A percentile compares a stretch with the other conserved stretches of the same genome.
These are phyloP conservation scores for Collybia sp. DNA, from an alignment of 768 basidiomycete species.

Conservation along the genomic window DNA sequence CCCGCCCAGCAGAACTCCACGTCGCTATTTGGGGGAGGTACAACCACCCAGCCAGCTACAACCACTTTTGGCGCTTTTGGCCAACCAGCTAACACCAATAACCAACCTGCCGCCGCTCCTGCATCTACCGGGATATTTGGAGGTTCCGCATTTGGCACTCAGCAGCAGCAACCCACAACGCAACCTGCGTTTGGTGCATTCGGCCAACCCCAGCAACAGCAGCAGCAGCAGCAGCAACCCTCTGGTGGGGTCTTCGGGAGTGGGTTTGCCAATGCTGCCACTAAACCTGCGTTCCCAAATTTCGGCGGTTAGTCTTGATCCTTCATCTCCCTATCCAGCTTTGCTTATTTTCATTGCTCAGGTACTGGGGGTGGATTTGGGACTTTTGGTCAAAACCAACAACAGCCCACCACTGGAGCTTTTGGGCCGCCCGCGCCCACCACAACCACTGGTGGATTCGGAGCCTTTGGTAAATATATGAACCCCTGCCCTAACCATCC, in stretches of 20 bases:
- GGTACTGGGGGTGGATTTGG: constrained; percentile 15
- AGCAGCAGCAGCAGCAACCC: constrained; percentile 29
- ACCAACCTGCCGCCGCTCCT: constrained; percentile 18
- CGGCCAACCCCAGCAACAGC: constrained; percentile 37
- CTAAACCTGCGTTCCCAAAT: constrained; percentile 22
- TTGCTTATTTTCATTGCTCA: constrained; percentile 3
- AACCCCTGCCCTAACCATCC: not conserved
- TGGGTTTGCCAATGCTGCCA: constrained; percentile 28
- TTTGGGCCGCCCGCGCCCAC: constrained; percentile 18
- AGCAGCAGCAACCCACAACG: constrained; percentile 14
- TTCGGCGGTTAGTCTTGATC: constrained; percentile 13
- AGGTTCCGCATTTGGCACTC: constrained; percentile 22
- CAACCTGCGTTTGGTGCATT: constrained; percentile 46
- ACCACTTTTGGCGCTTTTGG: constrained; percentile 44
- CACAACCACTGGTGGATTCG: constrained; percentile 29
- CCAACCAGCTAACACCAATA: constrained; percentile 12
- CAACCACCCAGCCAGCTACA: constrained; percentile 22
- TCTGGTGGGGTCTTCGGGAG: constrained; percentile 29
- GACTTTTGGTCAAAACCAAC: constrained; percentile 28
- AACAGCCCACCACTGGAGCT: constrained; percentile 21
- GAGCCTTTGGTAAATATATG: constrained; percentile 27
- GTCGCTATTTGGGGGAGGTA: constrained; percentile 25
- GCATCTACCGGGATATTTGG: constrained; percentile 33
- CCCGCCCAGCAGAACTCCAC: constrained; percentile 22
- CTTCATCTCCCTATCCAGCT: not conserved